Evolutionary conservation across 2,329 filamentous ascomycete genomes (phyloP), one percentile per base, ranked within the genome.

Genomic region (Colletotrichum filicis): DNA sequence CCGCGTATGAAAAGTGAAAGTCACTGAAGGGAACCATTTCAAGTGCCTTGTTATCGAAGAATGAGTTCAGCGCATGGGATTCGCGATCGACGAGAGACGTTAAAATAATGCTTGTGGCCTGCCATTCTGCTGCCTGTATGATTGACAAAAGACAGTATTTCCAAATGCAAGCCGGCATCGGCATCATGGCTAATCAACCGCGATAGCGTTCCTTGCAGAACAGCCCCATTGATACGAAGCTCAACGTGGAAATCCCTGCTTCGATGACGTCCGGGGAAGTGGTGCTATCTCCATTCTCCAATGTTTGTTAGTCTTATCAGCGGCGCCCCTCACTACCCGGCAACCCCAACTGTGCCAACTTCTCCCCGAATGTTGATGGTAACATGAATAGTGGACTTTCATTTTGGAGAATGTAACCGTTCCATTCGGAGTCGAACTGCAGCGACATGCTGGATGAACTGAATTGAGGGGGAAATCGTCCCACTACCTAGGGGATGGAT

Each of bases 351-450:
- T 28, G 16, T n/a, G 42, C 61, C 46, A 22, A 49, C 59, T 24
- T 61, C 32, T 28, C 16, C 14, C 35, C 11, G 9, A 42, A 12
- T 49, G 14, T 55, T 64, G 42, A 70, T 70, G 70, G 70, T 73
- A 22, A 58, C 70, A 73, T 73, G 46, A 70, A 70, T 70, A 70
- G 70, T 70, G 70, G 70, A 46, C 66, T 65, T 73, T 6, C n/a
- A 16, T 7, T 68, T 60, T 64, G 66, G 68, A 30, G 24, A 61
- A 70, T 70, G 70, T 65, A 70, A 70, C 70, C 66, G 66, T 73
- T 59, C 26, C 66, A 73, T 73, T 70, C 4, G 55, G n/a, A 14
- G 35, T 49, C 22, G 52, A 42, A n/a, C 42, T 46, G 26, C 22
- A 49, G n/a, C 53, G 58, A 46, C 2, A 26, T 72, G 59, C 30